Evolutionary conservation across 1,284 basidiomycete species (phyloP), one percentile per base, ranked within the genome.

Genomic region (Pseudomicrostroma phylloplanum): DNA sequence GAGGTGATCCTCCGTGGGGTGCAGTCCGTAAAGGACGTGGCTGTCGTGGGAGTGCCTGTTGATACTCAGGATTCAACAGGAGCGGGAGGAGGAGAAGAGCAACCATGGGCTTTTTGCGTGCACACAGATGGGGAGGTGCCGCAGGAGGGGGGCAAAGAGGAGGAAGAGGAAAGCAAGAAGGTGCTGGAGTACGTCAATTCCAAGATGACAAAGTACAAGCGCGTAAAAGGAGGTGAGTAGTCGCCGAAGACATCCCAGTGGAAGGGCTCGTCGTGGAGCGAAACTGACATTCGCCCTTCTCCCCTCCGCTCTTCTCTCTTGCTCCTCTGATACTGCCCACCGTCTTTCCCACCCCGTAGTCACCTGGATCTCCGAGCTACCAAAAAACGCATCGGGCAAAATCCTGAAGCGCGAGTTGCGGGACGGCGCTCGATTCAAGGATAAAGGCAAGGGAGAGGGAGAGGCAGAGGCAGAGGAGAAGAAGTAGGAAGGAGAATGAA

Each of bases 311-410:
- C 30, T 36, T 9, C 30, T 36, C 9, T 9, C 30, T 36, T 36
- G 30, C 9, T 3, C 30, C 9, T 3, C 30, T 36, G 30, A 3
- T 36, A 36, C 30, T 36, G 30, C 30, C n/a, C n/a, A n/a, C n/a
- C n/a, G n/a, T n/a, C 21, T 48, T 48, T 48, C 17, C 41, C 73
- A 64, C 13, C 62, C 68, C 2, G 72, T 70, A 1, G 57, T 77
- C 53, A 70, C 70, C 12, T 79, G 73, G 73, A 58, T 74, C 41
- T 67, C 76, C 11, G 65, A 66, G 7, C 57, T 78, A 1, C 77
- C 77, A 30, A 75, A 70, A 56, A 63, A 63, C 36, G 67, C 68
- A 3, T 65, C 74, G 7, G 77, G 77, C 36, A 79, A 79, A 63
- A 66, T 79, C 11, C 61, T 79, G 15, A 77, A 76, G 60, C 67